A percentile compares a stretch with the other conserved stretches of the same genome.
phyloP scores from a whole-genome alignment of 352 stramenopile species.

The Pythium plurisporium region DNA sequence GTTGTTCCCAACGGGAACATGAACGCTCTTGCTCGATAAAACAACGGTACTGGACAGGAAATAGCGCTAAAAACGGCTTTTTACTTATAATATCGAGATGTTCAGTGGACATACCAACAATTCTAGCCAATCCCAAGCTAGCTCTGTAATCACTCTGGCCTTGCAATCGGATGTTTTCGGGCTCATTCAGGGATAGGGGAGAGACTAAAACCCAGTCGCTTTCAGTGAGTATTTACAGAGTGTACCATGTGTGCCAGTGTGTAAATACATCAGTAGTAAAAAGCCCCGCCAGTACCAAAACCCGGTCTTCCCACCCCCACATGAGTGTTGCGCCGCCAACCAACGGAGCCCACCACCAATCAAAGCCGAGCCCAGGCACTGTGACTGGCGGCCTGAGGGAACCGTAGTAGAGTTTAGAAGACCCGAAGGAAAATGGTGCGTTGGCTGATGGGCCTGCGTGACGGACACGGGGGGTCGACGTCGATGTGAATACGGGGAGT shows the following conservation, averaged over 20 bases:
- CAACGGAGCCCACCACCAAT: constrained; percentile 34
- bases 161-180: background rate
- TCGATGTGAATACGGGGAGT: background rate
- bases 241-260: background rate
- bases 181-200: constrained; percentile 5
- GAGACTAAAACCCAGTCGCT: background rate
- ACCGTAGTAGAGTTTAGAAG: constrained; percentile 86
- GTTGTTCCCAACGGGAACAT: no score
- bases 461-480: background rate
- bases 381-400: constrained; percentile 7
- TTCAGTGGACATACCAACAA: no score
- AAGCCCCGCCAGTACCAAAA: constrained; percentile 14
- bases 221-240: constrained; percentile 6
- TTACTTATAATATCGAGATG: no score
- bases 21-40: no score
- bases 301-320: no score
- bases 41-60: background rate
- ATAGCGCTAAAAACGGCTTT: background rate
- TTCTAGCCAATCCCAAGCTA: no score
- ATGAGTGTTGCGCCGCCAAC: constrained; percentile 16
- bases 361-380: constrained; percentile 24
- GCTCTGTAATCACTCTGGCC: no score
- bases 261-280: constrained; percentile 22
- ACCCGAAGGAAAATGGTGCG: constrained; percentile 85
- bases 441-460: background rate